Percentiles rank a stretch among this genome's conserved stretches.
Evolutionary conservation across 495 filamentous ascomycete species (phyloP).

Genomic region (Hypomontagnella submonticulosa): DNA sequence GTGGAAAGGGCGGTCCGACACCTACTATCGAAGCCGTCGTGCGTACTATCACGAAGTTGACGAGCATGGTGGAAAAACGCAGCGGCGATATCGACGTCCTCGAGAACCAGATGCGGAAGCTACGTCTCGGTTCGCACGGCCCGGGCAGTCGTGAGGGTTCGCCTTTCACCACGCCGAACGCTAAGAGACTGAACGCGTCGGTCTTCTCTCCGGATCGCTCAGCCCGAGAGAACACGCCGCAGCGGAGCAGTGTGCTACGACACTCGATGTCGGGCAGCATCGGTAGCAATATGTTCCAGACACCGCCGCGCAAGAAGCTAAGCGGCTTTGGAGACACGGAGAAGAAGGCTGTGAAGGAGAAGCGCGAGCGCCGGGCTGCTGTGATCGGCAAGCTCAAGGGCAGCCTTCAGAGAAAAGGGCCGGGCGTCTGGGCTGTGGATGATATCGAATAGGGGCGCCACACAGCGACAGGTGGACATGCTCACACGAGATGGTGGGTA

Average conservation of each 20-base stretch:
- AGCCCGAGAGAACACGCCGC: constrained; percentile 53
- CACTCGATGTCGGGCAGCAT: constrained; percentile 61
- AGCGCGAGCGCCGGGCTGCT: constrained; percentile 63
- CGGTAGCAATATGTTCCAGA: constrained; percentile 49
- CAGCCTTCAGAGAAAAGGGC: constrained; percentile 53
- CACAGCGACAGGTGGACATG: not conserved
- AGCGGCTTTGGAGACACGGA: constrained; percentile 63
- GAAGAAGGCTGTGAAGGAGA: constrained; percentile 62
- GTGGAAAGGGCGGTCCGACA: constrained; percentile 54
- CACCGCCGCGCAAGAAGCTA: constrained; percentile 64
- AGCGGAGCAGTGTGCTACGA: constrained; percentile 51
- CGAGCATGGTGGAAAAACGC: constrained; percentile 86
- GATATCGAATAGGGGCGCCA: constrained; percentile 40
- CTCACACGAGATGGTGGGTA: not conserved
- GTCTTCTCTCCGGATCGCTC: constrained; percentile 68
- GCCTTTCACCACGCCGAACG: constrained; percentile 71
- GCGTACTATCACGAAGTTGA: constrained; percentile 92
- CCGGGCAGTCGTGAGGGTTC: constrained; percentile 66
- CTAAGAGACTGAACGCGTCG: constrained; percentile 53
- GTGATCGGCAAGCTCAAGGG: constrained; percentile 58
- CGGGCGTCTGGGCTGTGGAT: constrained; percentile 50
- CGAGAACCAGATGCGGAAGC: constrained; percentile 81
- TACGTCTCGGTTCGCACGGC: constrained; percentile 66
- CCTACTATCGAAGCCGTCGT: constrained; percentile 93
- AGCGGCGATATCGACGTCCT: constrained; percentile 89